phyloP scores from a whole-genome alignment of 1,284 basidiomycete species.

The Polyporus tsugae region DNA sequence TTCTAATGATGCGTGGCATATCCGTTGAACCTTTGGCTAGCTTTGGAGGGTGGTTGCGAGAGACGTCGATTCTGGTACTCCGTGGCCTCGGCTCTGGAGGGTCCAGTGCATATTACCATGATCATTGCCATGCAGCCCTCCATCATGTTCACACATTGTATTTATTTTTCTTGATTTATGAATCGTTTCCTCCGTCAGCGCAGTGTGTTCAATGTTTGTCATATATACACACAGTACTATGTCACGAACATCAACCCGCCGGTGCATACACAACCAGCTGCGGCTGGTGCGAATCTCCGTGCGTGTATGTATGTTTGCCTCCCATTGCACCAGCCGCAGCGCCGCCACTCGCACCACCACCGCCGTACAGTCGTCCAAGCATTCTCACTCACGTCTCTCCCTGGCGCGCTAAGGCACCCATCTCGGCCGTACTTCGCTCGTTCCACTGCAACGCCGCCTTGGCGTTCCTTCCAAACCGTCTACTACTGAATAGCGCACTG shows the following conservation, averaged over 20 bases:
- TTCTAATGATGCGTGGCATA: neutral
- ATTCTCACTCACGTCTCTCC: neutral
- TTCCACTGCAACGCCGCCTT: neutral
- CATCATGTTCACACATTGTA: neutral
- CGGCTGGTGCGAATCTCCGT: constrained; percentile 5
- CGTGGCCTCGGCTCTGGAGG: neutral
- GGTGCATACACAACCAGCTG: constrained; percentile 3
- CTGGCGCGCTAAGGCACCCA: neutral
- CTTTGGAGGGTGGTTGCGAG: neutral
- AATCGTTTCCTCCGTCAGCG: neutral
- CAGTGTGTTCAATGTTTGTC: constrained; percentile 9
- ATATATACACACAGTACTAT: neutral
- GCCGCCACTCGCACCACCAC: constrained; percentile 7
- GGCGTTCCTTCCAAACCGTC: neutral
- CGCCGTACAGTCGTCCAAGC: neutral
- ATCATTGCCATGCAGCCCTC: neutral
- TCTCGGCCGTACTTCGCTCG: neutral
- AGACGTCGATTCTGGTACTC: neutral
- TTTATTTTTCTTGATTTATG: neutral
- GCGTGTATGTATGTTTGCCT: neutral
- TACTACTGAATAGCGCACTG: neutral
- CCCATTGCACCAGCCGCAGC: constrained; percentile 5
- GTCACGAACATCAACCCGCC: neutral
- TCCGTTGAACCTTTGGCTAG: neutral
- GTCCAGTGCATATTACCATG: neutral